Percentiles rank a stretch among this genome's conserved stretches.
Evolutionary conservation across 345 rosid species (phyloP).

Genomic region (Sisymbrium altissimum): DNA sequence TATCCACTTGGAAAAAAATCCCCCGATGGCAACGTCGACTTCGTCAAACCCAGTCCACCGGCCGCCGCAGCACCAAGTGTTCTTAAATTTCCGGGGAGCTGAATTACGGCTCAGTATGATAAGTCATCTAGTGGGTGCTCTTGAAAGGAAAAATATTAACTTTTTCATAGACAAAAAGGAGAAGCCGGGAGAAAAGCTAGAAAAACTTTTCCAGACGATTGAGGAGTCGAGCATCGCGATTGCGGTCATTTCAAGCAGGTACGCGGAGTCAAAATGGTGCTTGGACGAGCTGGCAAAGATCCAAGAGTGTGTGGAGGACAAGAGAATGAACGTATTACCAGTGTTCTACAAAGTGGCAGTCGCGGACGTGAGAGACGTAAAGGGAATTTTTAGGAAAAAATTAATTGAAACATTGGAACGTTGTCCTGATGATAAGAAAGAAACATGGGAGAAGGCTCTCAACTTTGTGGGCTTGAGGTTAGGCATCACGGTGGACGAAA

Average conservation of each 20-base stretch:
- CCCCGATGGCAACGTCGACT: not conserved
- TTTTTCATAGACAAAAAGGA: not conserved
- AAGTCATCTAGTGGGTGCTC: not conserved
- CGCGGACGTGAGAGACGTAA: not conserved
- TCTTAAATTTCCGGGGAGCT: not conserved
- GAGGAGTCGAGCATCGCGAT: not conserved
- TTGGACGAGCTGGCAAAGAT: not conserved
- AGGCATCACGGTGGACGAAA: not conserved
- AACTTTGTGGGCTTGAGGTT: not conserved
- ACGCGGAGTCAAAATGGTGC: not conserved
- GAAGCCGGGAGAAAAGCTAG: not conserved
- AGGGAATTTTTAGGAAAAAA: not conserved
- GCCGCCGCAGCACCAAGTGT: not conserved
- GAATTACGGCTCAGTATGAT: not conserved
- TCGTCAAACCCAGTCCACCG: not conserved
- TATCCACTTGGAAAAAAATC: not conserved
- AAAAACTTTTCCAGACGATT: not conserved
- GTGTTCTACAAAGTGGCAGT: not conserved
- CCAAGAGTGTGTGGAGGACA: not conserved
- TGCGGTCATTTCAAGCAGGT: not conserved
- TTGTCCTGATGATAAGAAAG: not conserved
- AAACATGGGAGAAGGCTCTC: not conserved
- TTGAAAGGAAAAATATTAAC: not conserved
- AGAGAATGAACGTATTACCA: not conserved
- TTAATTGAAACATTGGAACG: not conserved